Percentiles rank a stretch among this genome's conserved stretches.
phyloP scores from a whole-genome alignment of 1,139 yeast species.

The Taphrina betulina region DNA sequence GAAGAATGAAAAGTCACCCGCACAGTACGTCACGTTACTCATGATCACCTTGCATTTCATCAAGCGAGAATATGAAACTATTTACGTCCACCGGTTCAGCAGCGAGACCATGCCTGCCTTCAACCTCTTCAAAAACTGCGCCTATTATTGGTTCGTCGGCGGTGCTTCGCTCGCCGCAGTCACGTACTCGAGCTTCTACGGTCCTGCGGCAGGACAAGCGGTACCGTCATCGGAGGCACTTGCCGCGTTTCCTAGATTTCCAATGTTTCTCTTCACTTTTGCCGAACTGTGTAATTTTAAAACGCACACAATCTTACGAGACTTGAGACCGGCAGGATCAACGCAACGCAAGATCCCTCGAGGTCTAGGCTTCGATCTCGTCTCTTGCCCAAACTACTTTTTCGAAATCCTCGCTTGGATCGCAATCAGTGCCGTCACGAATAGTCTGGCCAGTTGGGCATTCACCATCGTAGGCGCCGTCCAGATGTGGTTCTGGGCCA shows the following conservation, averaged over 20 bases:
- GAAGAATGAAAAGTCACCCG: slow-evolving; percentile 2
- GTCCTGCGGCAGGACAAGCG: not conserved
- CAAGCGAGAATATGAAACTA: slow-evolving; percentile 85
- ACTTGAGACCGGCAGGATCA: slow-evolving; percentile 54
- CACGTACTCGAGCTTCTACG: slow-evolving; percentile 60
- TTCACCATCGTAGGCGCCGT: slow-evolving; percentile 68
- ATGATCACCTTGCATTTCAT: slow-evolving; percentile 71
- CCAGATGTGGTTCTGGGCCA: slow-evolving; percentile 82
- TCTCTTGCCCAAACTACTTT: slow-evolving; percentile 78
- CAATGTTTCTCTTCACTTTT: slow-evolving; percentile 53
- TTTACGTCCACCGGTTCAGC: slow-evolving; percentile 79
- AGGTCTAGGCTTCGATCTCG: slow-evolving; percentile 52
- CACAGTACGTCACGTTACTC: slow-evolving; percentile 30
- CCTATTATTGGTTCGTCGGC: slow-evolving; percentile 86
- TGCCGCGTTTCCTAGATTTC: slow-evolving; percentile 37
- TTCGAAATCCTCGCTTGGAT: slow-evolving; percentile 81
- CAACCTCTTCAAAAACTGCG: slow-evolving; percentile 82
- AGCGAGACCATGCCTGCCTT: slow-evolving; percentile 87
- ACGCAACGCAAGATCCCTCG: slow-evolving; percentile 54
- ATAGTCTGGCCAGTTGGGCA: slow-evolving; percentile 58
- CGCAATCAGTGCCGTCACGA: slow-evolving; percentile 63
- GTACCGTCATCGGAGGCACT: slow-evolving; percentile 22
- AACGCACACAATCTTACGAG: slow-evolving; percentile 62
- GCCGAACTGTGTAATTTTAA: slow-evolving; percentile 71
- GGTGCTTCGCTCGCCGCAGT: slow-evolving; percentile 71